Conservation (phyloP, 139 green algal species). For the Coelastrella sp. region DNA sequence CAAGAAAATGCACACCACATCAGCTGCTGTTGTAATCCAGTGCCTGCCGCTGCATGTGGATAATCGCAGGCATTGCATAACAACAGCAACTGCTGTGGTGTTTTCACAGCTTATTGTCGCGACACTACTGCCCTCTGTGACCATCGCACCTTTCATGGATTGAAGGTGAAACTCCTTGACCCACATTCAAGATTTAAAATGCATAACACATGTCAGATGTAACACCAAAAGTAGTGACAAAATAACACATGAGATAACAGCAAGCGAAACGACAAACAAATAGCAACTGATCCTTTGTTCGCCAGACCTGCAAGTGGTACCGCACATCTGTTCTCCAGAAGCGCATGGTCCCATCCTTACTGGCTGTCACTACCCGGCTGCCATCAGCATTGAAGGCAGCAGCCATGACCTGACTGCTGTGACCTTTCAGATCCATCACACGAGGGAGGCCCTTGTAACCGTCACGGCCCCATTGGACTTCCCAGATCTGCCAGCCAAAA, state of each 20-base stretch:
- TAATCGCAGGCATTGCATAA: no score
- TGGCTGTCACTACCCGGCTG: constrained; percentile 54
- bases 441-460: constrained; percentile 33
- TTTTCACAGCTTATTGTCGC: no score
- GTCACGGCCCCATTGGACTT: constrained; percentile 41
- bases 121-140: no score
- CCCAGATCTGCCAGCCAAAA: constrained; percentile 32
- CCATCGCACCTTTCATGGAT: no score
- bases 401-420: constrained; percentile 55
- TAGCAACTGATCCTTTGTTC: background rate
- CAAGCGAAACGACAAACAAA: background rate
- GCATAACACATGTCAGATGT: background rate
- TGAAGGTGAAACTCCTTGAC: no score
- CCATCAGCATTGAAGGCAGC: constrained; percentile 62
- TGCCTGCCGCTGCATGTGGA: no score
- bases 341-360: constrained; percentile 50
- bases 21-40: no score
- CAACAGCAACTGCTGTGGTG: no score
- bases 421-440: constrained; percentile 57
- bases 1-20: no score
- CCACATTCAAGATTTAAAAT: no score
- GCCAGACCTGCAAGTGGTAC: constrained; percentile 28
- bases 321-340: constrained; percentile 70
- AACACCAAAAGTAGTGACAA: background rate
- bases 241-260: background rate